phyloP scores from a whole-genome alignment of 306 rosid genomes.

The Prunus dulcis region DNA sequence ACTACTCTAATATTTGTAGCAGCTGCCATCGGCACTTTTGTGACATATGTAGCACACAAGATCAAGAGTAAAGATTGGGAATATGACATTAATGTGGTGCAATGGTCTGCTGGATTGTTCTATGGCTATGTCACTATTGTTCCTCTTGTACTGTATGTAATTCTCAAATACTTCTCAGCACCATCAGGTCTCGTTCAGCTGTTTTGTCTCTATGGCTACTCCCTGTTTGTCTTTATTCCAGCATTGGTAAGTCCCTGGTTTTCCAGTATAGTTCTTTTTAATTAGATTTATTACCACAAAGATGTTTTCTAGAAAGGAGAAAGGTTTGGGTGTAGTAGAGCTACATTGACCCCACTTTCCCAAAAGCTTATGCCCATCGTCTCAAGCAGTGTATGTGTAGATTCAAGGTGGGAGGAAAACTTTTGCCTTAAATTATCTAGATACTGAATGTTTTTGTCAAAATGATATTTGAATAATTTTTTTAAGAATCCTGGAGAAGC shows the following conservation, averaged over 20 bases:
- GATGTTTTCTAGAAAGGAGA: not conserved
- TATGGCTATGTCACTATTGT: conserved; percentile 84
- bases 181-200: conserved; percentile 90
- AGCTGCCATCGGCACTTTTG: conserved; percentile 90
- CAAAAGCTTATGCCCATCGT: not conserved
- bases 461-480: not conserved
- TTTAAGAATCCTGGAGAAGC: not conserved
- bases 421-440: not conserved
- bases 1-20: conserved; percentile 93
- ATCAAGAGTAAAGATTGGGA: conserved; percentile 71
- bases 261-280: conserved; percentile 12
- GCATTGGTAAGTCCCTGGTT: conserved; percentile 63
- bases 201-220: conserved; percentile 94
- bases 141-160: conserved; percentile 68
- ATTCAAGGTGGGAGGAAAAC: not conserved
- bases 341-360: not conserved
- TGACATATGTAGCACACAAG: conserved; percentile 87
- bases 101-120: conserved; percentile 97
- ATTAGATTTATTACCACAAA: not conserved
- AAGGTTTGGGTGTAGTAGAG: not conserved
- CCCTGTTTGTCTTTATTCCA: conserved; percentile 85
- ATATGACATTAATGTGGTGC: conserved; percentile 88
- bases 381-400: not conserved
- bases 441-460: too few species aligned
- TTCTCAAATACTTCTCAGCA: conserved; percentile 90